phyloP scores from a whole-genome alignment of 2,329 filamentous ascomycete genomes.

The Colletotrichum caudatum region DNA sequence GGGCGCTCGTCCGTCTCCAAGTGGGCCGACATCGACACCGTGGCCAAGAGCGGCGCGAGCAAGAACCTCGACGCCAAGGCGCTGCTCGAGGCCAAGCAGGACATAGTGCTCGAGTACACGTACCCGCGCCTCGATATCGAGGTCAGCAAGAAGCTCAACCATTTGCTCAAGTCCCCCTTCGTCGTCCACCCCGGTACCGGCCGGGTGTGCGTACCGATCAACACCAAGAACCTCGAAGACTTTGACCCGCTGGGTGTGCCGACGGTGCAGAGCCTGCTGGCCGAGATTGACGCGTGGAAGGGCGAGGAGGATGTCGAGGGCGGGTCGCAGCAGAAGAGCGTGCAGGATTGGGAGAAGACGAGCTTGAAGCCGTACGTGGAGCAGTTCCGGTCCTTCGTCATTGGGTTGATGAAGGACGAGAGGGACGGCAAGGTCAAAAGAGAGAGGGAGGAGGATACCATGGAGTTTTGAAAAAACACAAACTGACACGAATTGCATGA shows the following conservation, averaged over 20 bases:
- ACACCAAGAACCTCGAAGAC: conserved; percentile 76
- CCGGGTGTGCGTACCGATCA: conserved; percentile 94
- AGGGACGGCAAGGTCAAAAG: conserved; percentile 66
- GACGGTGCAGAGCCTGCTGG: conserved; percentile 83
- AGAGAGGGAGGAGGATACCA: conserved; percentile 64
- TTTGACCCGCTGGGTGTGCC: conserved; percentile 93
- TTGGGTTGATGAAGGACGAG: conserved; percentile 81
- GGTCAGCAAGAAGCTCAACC: conserved; percentile 97
- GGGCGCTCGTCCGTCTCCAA: conserved; percentile 82
- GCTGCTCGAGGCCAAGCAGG: conserved; percentile 90
- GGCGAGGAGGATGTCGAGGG: conserved; percentile 56
- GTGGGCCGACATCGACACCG: conserved; percentile 92
- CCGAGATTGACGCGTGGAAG: conserved; percentile 88
- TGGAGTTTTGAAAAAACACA: conserved; percentile 63
- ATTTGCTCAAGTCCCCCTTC: conserved; percentile 97
- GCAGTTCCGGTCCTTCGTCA: conserved; percentile 86
- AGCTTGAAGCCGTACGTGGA: conserved; percentile 93
- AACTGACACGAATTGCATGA: conserved; percentile 39
- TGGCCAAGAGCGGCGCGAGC: conserved; percentile 82
- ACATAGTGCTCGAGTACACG: conserved; percentile 96
- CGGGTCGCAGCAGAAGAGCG: conserved; percentile 49
- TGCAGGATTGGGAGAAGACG: conserved; percentile 97
- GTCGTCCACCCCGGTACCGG: conserved; percentile 96
- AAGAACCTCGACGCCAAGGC: conserved; percentile 78
- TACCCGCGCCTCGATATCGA: conserved; percentile 97